Evolutionary conservation across 768 basidiomycete species (phyloP).

Genomic region (Trametes maxima): DNA sequence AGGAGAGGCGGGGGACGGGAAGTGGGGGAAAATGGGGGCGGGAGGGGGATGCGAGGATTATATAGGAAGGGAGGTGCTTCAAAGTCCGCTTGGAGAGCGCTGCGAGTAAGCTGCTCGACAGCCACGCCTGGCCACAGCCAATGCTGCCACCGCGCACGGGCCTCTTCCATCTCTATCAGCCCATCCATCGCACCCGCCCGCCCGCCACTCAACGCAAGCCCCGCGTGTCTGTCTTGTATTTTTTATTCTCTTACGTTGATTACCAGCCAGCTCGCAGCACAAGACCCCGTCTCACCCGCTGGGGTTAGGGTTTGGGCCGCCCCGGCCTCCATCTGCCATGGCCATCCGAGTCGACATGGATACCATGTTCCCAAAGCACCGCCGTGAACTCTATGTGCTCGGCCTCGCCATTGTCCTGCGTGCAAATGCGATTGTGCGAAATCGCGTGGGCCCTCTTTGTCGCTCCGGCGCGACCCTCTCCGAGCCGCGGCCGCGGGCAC

Average conservation of each 20-base stretch:
- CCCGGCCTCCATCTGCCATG: conserved; percentile 5
- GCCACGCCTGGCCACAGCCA: conserved; percentile 24
- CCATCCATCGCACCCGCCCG: background rate
- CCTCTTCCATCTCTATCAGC: conserved; percentile 7
- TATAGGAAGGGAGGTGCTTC: conserved; percentile 33
- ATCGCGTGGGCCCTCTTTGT: too few relatives aligned
- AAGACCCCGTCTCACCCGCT: background rate
- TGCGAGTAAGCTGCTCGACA: conserved; percentile 18
- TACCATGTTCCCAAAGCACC: background rate
- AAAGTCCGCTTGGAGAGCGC: conserved; percentile 39
- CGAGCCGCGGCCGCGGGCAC: too few relatives aligned
- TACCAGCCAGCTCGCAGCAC: too few relatives aligned
- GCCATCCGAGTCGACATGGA: conserved; percentile 17
- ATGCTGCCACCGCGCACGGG: conserved; percentile 21
- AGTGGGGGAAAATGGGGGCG: conserved; percentile 27
- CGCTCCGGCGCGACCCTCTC: too few relatives aligned
- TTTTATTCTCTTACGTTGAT: too few relatives aligned
- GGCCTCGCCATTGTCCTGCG: conserved; percentile 1
- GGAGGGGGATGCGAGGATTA: conserved; percentile 26
- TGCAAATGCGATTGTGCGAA: background rate
- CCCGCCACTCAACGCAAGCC: background rate
- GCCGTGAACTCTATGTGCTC: background rate
- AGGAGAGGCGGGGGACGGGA: conserved; percentile 21
- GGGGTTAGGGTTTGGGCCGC: conserved; percentile 16
- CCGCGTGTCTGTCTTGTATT: too few relatives aligned